Evolutionary conservation across 805 yeast genomes (phyloP), one percentile per base, ranked within the genome.

Genomic region (Suhomyces kilbournensis): DNA sequence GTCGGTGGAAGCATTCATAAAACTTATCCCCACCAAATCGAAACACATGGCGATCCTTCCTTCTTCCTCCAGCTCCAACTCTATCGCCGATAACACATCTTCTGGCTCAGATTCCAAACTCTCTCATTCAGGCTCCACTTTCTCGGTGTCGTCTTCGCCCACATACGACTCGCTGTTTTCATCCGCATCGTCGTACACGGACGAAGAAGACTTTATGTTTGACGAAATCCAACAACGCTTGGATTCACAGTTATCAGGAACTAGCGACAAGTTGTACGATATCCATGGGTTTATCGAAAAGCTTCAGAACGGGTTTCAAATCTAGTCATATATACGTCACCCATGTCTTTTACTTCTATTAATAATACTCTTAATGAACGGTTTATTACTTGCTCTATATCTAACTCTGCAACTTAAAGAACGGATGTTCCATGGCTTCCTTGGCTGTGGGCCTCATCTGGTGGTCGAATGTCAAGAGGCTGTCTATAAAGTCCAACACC

Each of bases 371-470:
- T 35, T 35, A 38, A 38, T 38, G 22, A 38, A 38, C 42, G 42
- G 42, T 17, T 40, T 40, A 20, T 40, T 22, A 19, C 35, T 14
- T 15, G 10, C 39, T 14, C 23, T 26, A 38, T 38, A 38, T 10
- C 14, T 35, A 35, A 30, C 20, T 50, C 8, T 19, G 42, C 28
- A 49, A 38, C 54, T 61, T 62, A 63, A 74, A 74, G 55, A 72
- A 75, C 3, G 74, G 69, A 71, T 90, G 96, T 12, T 71, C 82
- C 87, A 90, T 84, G 25, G 97, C 94, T 67, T 92, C 96, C 67
- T 79, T 81, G 1, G 97, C 97, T 6, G 97, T 90, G 45, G 90
- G 78, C 66, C 97, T 80, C 66, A 86, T 87, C 65, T 88, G 90
- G 68, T 92, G 97, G 66, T 92, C 97, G 64, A 89, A 91, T 54